These are phyloP conservation scores for Herpetospermum pedunculosum DNA, from an alignment of 306 rosid species.

Conservation along the genomic window DNA sequence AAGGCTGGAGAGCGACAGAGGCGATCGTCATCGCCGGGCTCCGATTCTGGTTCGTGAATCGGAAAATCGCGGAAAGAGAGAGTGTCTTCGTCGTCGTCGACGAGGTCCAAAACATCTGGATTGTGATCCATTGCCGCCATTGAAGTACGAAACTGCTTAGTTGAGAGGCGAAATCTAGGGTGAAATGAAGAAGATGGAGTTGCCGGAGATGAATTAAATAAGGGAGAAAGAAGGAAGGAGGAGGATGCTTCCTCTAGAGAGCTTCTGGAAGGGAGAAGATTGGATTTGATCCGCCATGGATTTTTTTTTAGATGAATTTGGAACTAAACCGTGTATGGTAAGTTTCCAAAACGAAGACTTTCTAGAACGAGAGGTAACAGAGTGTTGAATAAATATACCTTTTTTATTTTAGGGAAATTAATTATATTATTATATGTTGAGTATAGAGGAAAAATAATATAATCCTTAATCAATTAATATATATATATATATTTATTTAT, in stretches of 20 bases:
- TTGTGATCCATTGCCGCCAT: conserved; percentile 11
- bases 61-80: conserved; percentile 29
- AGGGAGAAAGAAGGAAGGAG: not conserved
- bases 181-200: not conserved
- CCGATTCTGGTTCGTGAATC: not conserved
- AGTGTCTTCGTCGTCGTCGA: conserved; percentile 18
- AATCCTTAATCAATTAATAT: too few species aligned
- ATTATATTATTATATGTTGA: too few species aligned
- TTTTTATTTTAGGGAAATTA: too few species aligned
- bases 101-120: not conserved
- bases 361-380: not conserved
- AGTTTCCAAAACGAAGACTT: not conserved
- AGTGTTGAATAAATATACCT: not conserved
- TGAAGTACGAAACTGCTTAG: not conserved
- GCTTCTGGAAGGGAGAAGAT: not conserved
- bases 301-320: not conserved
- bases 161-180: not conserved
- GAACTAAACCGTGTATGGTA: not conserved
- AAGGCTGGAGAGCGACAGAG: not conserved
- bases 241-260: not conserved
- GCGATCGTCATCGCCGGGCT: not conserved
- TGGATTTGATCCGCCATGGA: not conserved
- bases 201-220: not conserved
- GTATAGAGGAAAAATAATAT: too few species aligned
- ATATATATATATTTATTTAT: too few species aligned